Percentiles rank a stretch among this genome's conserved stretches.
Evolutionary conservation across 139 green algal genomes (phyloP).

Genomic region (Klebsormidium nitens): DNA sequence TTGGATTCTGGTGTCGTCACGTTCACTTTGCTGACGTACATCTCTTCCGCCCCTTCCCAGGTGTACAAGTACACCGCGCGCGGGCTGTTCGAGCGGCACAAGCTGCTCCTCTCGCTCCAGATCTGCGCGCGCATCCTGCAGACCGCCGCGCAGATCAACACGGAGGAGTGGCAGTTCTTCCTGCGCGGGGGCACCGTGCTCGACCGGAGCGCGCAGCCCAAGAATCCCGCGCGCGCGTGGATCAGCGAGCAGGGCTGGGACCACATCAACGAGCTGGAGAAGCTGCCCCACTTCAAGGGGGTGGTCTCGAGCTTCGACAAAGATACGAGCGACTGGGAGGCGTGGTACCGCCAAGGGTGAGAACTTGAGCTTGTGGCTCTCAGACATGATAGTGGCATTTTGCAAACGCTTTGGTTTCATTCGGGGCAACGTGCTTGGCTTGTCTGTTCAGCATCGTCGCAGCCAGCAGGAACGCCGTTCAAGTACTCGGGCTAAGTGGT

Average conservation of each 20-base stretch:
- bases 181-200: constrained; percentile 67
- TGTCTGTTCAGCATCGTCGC: too few relatives aligned
- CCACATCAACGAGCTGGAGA: constrained; percentile 70
- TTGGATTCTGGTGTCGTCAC: too few relatives aligned
- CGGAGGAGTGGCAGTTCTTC: constrained; percentile 78
- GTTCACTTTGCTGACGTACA: too few relatives aligned
- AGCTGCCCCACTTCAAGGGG: constrained; percentile 67
- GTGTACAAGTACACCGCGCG: constrained; percentile 67
- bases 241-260: constrained; percentile 72
- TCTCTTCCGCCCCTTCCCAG: too few relatives aligned
- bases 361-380: too few relatives aligned
- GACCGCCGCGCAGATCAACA: constrained; percentile 57
- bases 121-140: constrained; percentile 70
- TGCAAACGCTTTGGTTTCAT: too few relatives aligned
- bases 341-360: constrained; percentile 55
- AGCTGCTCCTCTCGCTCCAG: constrained; percentile 82
- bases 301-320: constrained; percentile 46
- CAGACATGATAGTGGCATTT: too few relatives aligned
- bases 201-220: constrained; percentile 56
- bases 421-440: too few relatives aligned
- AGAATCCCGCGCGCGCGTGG: constrained; percentile 63
- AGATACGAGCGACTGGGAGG: constrained; percentile 56
- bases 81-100: constrained; percentile 80
- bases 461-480: too few relatives aligned
- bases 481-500: too few relatives aligned